Percentiles rank a stretch among this genome's conserved stretches.
Conservation (phyloP, 306 rosid genomes). For the Arachis hypogaea region DNA sequence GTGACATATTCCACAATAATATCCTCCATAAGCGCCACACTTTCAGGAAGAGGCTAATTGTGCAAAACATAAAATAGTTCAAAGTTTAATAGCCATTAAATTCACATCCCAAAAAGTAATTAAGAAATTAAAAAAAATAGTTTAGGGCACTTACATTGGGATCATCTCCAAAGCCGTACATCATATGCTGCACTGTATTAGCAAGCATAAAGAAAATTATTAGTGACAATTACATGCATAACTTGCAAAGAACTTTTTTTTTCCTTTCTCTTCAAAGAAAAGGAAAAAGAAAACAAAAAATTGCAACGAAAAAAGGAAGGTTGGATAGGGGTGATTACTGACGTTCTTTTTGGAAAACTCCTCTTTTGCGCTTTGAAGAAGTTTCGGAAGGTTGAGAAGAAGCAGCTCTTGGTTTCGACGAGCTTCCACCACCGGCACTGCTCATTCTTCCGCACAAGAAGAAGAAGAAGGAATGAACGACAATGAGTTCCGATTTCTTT, state of each 20-base stretch:
- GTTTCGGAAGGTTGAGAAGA: constrained; percentile 82
- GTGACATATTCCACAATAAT: constrained; percentile 88
- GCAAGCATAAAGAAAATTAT: constrained; percentile 7
- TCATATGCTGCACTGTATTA: constrained; percentile 87
- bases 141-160: constrained; percentile 62
- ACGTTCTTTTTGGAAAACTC: constrained; percentile 91
- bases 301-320: not conserved
- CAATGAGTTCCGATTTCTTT: no score
- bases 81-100: constrained; percentile 4
- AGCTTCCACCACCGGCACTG: constrained; percentile 57
- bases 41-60: constrained; percentile 88
- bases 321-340: not conserved
- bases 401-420: constrained; percentile 70
- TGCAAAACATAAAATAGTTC: not conserved
- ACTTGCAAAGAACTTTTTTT: not conserved
- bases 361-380: constrained; percentile 80
- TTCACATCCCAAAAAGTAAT: not conserved
- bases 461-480: not conserved
- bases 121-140: not conserved
- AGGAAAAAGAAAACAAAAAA: not conserved
- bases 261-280: not conserved
- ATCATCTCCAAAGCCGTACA: constrained; percentile 97
- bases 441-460: constrained; percentile 46
- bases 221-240: not conserved
- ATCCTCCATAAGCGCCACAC: constrained; percentile 90